A percentile compares a stretch with the other conserved stretches of the same genome.
These are phyloP conservation scores for Simplicillium aogashimaense DNA, from an alignment of 2,329 filamentous ascomycete genomes.

Conservation along the genomic window DNA sequence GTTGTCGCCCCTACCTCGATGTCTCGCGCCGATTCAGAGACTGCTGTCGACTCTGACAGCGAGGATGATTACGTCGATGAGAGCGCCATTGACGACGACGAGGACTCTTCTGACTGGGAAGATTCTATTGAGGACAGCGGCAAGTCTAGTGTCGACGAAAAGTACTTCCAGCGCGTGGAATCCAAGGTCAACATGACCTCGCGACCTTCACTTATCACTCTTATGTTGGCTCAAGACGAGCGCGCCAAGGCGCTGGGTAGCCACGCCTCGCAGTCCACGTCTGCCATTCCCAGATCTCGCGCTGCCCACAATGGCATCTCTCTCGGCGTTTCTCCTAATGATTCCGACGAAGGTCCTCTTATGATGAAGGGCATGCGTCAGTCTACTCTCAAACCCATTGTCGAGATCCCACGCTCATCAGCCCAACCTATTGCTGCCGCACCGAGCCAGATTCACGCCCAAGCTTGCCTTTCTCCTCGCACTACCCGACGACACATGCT, in stretches of 20 bases:
- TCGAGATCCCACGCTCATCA: constrained; percentile 54
- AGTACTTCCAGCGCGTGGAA: constrained; percentile 83
- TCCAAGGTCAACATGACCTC: constrained; percentile 79
- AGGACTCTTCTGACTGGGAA: constrained; percentile 52
- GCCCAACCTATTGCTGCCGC: constrained; percentile 73
- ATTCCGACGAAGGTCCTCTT: constrained; percentile 51
- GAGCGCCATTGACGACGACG: constrained; percentile 70
- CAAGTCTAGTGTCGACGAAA: constrained; percentile 73
- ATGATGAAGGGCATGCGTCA: constrained; percentile 52
- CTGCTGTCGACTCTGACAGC: constrained; percentile 46
- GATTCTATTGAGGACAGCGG: constrained; percentile 71
- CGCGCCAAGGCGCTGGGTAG: constrained; percentile 61
- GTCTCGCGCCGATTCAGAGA: constrained; percentile 41
- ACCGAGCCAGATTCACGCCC: constrained; percentile 52
- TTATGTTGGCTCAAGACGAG: constrained; percentile 73
- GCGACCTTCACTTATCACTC: constrained; percentile 77
- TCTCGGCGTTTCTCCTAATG: constrained; percentile 41
- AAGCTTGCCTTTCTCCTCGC: constrained; percentile 75
- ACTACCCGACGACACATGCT: constrained; percentile 95
- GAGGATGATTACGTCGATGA: constrained; percentile 67
- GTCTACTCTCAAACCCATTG: constrained; percentile 41
- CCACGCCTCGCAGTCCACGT: constrained; percentile 54
- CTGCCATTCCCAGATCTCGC: constrained; percentile 58
- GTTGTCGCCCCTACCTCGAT: constrained; percentile 46
- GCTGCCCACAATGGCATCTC: constrained; percentile 32